These are phyloP conservation scores for Arabidopsis hybrid DNA, from an alignment of 441 rosid species.

Conservation along the genomic window DNA sequence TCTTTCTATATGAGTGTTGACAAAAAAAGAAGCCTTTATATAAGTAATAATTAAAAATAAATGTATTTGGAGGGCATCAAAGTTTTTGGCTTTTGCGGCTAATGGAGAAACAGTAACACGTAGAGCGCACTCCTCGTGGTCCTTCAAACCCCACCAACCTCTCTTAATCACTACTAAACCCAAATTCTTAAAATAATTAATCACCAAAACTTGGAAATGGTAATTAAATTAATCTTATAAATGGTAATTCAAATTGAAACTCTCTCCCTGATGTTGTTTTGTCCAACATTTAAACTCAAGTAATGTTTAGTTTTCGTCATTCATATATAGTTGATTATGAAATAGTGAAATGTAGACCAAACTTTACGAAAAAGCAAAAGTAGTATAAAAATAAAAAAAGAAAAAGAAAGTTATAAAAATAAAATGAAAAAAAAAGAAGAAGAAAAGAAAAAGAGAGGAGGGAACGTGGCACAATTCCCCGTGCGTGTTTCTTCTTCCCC, in stretches of 20 bases:
- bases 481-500: constrained; percentile 45
- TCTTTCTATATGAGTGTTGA: background rate
- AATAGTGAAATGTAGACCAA: constrained; percentile 9
- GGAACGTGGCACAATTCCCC: constrained; percentile 70
- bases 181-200: background rate
- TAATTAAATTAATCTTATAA: background rate
- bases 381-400: background rate
- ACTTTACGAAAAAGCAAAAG: constrained; percentile 43
- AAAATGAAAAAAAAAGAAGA: background rate
- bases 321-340: background rate
- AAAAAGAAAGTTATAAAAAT: background rate
- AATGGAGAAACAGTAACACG: constrained; percentile 42
- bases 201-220: background rate
- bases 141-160: constrained; percentile 26
- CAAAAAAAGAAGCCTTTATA: background rate
- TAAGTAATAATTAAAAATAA: background rate
- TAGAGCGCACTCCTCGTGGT: constrained; percentile 47
- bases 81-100: constrained; percentile 40
- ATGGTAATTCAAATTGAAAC: background rate
- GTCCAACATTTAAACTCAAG: background rate
- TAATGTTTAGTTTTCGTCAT: background rate
- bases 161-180: background rate
- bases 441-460: constrained; percentile 27
- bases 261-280: background rate
- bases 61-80: background rate